Base-by-base conservation (phyloP, 257 asterid species). In the Solanum etuberosum region DNA sequence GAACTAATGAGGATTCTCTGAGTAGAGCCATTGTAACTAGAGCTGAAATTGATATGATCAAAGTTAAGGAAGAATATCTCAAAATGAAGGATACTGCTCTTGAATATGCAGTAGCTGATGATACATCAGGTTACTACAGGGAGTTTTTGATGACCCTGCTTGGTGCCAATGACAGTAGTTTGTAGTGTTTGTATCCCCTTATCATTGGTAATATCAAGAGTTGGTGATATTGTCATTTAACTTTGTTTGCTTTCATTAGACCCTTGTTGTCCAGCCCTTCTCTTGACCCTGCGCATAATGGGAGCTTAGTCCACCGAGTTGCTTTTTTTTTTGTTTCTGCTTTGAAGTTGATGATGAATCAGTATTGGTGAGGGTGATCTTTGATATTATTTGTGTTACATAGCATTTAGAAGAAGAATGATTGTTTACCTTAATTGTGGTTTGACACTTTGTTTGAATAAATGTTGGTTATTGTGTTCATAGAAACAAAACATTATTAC, bases 1-100 rank as follows among this genome's bases (percentile, higher is more conserved):
- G 99, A 82, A 96, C 98, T 0, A 95, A 95, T 48, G 99, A 95
- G 89, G 94, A 94, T 88, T 92, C 98, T 34, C 90, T 96, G 87
- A 94, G 91, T 11, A 89, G 98, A 89, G 95, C 93, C 25, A 91
- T 95, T 21, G 90, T 96, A 11, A 83, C 83, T 81, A 92, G 98
- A 83, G 94, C 97, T 40, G 99, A 94, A 84, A 95, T 94, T 3
- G 99, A 96, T 90, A 65, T 96, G 95, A 84, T 84, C 91, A 91
- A 90, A 88, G 90, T 92, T 20, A 90, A 89, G 85, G 96, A 48
- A 67, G 98, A 93, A 87, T 96, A 94, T 90, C 88, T 91, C 29
- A 86, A 88, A 23, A 86, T 86, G 77, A 90, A 93, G 88, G 90
- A 88, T 38, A 43, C 90, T 32, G 85, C 92, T 76, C 84, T 96